Evolutionary conservation across 2,329 filamentous ascomycete genomes (phyloP).

Genomic region (Blastomyces silverae): DNA sequence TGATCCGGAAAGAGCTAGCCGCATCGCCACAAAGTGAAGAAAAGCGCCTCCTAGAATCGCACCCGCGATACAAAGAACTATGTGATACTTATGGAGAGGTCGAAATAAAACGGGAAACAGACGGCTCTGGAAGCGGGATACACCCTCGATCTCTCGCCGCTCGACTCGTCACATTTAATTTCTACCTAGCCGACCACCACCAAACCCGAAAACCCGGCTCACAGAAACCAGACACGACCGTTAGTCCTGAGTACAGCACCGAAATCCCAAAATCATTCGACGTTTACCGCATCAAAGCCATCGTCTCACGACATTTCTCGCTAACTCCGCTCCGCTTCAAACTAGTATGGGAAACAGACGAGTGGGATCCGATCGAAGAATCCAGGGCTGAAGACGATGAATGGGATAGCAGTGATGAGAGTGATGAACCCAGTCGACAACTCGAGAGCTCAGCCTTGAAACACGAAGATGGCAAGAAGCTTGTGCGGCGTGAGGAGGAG

Average conservation of each 20-base stretch:
- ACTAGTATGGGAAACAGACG: constrained; percentile 82
- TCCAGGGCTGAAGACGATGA: constrained; percentile 53
- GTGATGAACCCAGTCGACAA: constrained; percentile 37
- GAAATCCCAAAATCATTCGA: constrained; percentile 70
- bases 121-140: constrained; percentile 31
- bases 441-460: constrained; percentile 21
- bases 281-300: constrained; percentile 72
- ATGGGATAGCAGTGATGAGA: constrained; percentile 48
- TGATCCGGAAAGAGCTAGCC: constrained; percentile 69
- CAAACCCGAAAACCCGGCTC: constrained; percentile 14
- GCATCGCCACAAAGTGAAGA: constrained; percentile 39
- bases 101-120: constrained; percentile 50
- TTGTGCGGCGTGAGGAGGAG: constrained; percentile 72
- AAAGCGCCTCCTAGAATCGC: constrained; percentile 51
- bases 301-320: constrained; percentile 65
- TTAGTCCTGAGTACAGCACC: constrained; percentile 25
- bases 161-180: constrained; percentile 58
- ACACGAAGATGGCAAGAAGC: constrained; percentile 46
- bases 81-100: constrained; percentile 72
- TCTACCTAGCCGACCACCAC: constrained; percentile 44
- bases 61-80: constrained; percentile 66
- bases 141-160: constrained; percentile 79
- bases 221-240: constrained; percentile 19
- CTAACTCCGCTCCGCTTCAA: constrained; percentile 57
- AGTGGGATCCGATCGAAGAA: constrained; percentile 71